These are phyloP conservation scores for Apiotrichum sp. DNA, from an alignment of 1,284 basidiomycete species.

Conservation along the genomic window DNA sequence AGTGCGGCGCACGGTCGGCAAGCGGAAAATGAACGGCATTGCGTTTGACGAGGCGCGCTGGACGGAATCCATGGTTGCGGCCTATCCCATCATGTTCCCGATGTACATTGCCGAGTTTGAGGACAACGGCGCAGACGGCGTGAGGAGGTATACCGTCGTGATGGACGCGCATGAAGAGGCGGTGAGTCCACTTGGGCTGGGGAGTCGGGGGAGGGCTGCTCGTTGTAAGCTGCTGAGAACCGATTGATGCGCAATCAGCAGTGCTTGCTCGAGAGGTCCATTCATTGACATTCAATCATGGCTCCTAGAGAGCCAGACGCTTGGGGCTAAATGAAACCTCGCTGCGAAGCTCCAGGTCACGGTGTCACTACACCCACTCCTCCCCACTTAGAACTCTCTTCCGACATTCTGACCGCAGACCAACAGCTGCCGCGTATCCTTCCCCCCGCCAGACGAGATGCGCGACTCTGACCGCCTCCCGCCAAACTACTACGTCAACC, in stretches of 20 bases:
- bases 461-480: slow-evolving; percentile 23
- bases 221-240: too few relatives aligned
- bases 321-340: too few relatives aligned
- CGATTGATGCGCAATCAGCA: too few relatives aligned
- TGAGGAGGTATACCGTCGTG: slow-evolving; percentile 27
- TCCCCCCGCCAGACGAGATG: slow-evolving; percentile 29
- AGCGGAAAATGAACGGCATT: slow-evolving; percentile 16
- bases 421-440: slow-evolving; percentile 28
- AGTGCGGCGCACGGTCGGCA: slow-evolving; percentile 25
- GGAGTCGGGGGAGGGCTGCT: neutral
- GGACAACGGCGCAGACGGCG: slow-evolving; percentile 19
- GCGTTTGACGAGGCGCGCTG: slow-evolving; percentile 30
- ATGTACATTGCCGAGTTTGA: slow-evolving; percentile 44
- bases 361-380: neutral
- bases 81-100: slow-evolving; percentile 45
- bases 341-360: too few relatives aligned
- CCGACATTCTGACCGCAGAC: slow-evolving; percentile 9
- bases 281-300: too few relatives aligned
- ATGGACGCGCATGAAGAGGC: slow-evolving; percentile 40
- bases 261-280: too few relatives aligned
- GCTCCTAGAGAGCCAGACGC: too few relatives aligned
- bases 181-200: slow-evolving; percentile 13
- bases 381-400: neutral
- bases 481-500: slow-evolving; percentile 34
- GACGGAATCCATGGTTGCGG: slow-evolving; percentile 38